Base-by-base conservation (phyloP, 2,329 filamentous ascomycete genomes). In the Bipolaris sorokiniana region DNA sequence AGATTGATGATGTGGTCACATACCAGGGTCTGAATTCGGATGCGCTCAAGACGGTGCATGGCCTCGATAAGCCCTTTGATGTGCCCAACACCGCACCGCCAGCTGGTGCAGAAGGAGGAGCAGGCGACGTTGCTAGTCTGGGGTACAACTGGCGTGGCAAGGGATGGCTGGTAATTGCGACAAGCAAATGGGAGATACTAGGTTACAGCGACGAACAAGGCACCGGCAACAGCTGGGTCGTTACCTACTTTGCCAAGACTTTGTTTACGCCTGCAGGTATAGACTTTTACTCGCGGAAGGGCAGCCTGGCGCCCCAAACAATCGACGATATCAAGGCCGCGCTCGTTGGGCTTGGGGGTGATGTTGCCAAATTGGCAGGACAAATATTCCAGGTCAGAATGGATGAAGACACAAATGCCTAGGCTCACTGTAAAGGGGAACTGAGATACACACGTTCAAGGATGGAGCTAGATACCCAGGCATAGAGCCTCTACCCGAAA, bases 171-270 rank as follows among this genome's bases (percentile, higher is more conserved):
- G 84, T 83, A 72, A 87, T 94, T 64, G 89, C 90, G 23, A 84
- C 81, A 15, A 88, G 85, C 44, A 87, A 91, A 70, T 96, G 92
- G 92, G 90, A 96, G 81, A 79, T 95, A 1, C 76, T 96, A 16
- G 91, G 89, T 3, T 93, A 86, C 82, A 91, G 91, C 5, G 84
- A 88, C 70, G 77, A 79, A 20, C 72, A 77, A 13, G 79, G 77
- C 0, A 66, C 63, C 7, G 77, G 76, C 75, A 82, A 83, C 65
- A 65, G 78, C 33, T 96, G 90, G 90, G 86, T 85, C 1, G 90
- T 96, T 13, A 96, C 90, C 4, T 94, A 89, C 82, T 96, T 96
- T 75, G 88, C 88, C 61, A 88, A 90, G 69, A 96, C 90, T 22
- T 65, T 93, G 42, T 96, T 96, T 66, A 95, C 91, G 6, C 89